Evolutionary conservation across 768 basidiomycete genomes (phyloP), one percentile per base, ranked within the genome.

Genomic region (Lactarius indigo): DNA sequence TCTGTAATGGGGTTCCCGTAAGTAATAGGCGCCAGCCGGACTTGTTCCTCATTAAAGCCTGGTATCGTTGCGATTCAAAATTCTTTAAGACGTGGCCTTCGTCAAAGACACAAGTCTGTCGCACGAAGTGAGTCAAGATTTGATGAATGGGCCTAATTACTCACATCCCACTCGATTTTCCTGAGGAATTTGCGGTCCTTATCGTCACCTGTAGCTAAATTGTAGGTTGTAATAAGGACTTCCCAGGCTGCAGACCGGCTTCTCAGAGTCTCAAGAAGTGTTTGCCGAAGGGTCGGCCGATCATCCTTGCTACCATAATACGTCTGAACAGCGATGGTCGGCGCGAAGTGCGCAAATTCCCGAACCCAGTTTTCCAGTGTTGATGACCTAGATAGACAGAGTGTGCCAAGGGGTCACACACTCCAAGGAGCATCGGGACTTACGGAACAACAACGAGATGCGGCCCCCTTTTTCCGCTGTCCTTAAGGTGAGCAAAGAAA

Each of bases 341-440:
- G 95, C 3, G 91, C 91, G 73, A 99, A 99, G 39, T 88, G 87
- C 30, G 87, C 85, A 74, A 99, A 98, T 78, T 99, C 97, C 70
- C 97, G 85, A 76, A 94, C 91, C 97, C 97, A 99, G 73, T 99
- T 99, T 76, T 99, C 97, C 30, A 98, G 80, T 0, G 96, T 98
- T 4, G 96, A 98, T 4, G 96, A 94, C 35, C 94, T 96, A 64
- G 68, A 42, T 33, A 23, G 37, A 41, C 55, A 17, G 13, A 54
- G 52, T 42, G 18, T 31, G n/a, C 65, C 28, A 58, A 52, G 6
- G 17, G 23, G 37, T 28, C 15, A 26, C n/a, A 52, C 23, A 10
- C 20, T 12, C 18, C 20, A 9, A 31, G 31, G 35, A 44, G 18
- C 31, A 2, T 33, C 13, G 47, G 57, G 39, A 86, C 94, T 71